These are phyloP conservation scores for Delphinella strobiligena DNA, from an alignment of 2,329 filamentous ascomycete genomes.

Conservation along the genomic window DNA sequence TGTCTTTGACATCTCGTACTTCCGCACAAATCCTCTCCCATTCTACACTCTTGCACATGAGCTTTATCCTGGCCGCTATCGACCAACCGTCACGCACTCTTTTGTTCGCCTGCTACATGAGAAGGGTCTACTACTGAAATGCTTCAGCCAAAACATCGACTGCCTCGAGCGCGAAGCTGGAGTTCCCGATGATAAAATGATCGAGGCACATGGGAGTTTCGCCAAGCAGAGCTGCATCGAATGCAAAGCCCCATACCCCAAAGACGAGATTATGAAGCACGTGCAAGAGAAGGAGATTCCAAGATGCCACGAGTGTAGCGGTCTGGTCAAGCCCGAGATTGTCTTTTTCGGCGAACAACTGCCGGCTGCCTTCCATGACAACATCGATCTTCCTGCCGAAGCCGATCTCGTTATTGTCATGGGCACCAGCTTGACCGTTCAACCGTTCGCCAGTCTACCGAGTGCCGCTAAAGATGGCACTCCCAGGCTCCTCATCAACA, in stretches of 20 bases:
- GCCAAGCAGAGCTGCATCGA: constrained; percentile 85
- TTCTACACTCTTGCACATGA: constrained; percentile 91
- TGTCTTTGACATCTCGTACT: constrained; percentile 88
- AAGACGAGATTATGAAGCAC: constrained; percentile 59
- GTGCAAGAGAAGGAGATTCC: constrained; percentile 60
- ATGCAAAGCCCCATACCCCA: constrained; percentile 61
- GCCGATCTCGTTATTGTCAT: constrained; percentile 76
- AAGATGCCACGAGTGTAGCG: constrained; percentile 56
- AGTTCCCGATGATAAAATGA: constrained; percentile 65
- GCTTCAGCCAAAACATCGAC: constrained; percentile 98
- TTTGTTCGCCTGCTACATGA: constrained; percentile 74
- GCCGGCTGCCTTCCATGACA: constrained; percentile 52
- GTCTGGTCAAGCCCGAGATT: constrained; percentile 85
- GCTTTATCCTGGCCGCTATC: constrained; percentile 79
- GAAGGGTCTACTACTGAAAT: constrained; percentile 67
- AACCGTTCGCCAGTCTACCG: constrained; percentile 79
- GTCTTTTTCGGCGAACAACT: constrained; percentile 82
- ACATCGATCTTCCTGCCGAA: constrained; percentile 40
- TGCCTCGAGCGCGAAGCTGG: constrained; percentile 83
- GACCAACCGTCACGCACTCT: constrained; percentile 78
- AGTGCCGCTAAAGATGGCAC: constrained; percentile 46
- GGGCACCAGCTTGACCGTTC: constrained; percentile 78
- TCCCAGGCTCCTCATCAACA: constrained; percentile 78
- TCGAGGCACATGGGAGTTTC: constrained; percentile 94
- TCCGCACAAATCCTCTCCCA: constrained; percentile 68